Conservation (phyloP, 2,329 filamentous ascomycete genomes). For the Cordyceps farinosa region DNA sequence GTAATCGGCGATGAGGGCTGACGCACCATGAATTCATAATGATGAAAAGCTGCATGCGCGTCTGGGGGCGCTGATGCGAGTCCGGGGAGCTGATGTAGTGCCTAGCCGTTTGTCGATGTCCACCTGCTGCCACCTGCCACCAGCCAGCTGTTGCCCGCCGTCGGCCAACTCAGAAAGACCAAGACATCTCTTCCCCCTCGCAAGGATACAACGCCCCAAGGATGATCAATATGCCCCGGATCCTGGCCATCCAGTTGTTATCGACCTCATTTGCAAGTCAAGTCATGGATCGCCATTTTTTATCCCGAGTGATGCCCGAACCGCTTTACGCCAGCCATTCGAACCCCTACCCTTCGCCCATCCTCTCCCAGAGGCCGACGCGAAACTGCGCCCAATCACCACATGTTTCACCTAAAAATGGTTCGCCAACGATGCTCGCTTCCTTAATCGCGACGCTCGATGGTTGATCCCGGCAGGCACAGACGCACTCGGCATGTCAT, state of each 20-base stretch:
- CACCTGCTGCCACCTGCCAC: neutral
- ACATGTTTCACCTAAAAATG: constrained; percentile 12
- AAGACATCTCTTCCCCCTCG: neutral
- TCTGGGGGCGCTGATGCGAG: neutral
- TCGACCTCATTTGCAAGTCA: neutral
- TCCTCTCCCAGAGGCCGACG: neutral
- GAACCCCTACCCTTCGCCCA: neutral
- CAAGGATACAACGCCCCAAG: neutral
- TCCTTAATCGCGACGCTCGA: neutral
- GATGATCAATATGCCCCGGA: neutral
- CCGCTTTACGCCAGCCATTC: neutral
- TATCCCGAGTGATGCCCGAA: neutral
- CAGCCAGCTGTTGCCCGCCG: neutral
- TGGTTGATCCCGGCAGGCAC: neutral
- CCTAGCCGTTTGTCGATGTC: neutral
- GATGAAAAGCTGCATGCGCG: neutral
- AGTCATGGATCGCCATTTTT: neutral
- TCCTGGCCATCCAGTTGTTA: neutral
- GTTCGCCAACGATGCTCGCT: neutral
- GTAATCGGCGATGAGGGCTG: neutral
- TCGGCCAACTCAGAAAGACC: constrained; percentile 2
- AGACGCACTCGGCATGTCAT: constrained; percentile 1
- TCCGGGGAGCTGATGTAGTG: neutral
- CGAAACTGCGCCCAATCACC: constrained; percentile 11
- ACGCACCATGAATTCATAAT: neutral